phyloP scores from a whole-genome alignment of 1,284 basidiomycete species.

The Trichosporon coremiiforme region DNA sequence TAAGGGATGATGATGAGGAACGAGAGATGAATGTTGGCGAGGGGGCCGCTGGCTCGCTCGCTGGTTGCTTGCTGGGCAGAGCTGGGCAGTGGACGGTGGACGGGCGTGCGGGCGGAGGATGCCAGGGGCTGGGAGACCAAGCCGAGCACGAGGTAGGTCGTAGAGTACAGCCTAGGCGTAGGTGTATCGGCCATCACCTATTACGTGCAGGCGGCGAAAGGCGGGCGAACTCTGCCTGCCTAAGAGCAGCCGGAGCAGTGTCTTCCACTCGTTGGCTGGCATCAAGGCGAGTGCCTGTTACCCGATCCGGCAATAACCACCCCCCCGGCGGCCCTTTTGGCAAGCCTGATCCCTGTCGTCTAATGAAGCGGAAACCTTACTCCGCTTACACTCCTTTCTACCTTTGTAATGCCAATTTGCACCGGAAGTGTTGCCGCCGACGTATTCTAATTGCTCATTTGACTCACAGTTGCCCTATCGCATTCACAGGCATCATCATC shows the following conservation, averaged over 20 bases:
- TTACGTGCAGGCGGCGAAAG: slow-evolving; percentile 2
- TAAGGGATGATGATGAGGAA: slow-evolving; percentile 16
- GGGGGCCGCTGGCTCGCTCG: slow-evolving; percentile 7
- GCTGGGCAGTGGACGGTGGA: neutral
- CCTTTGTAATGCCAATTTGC: neutral
- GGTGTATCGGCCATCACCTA: neutral
- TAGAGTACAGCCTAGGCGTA: neutral
- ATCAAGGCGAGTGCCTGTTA: neutral
- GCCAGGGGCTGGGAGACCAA: neutral
- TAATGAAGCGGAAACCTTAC: slow-evolving; percentile 4
- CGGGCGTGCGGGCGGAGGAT: neutral
- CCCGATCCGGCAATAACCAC: slow-evolving; percentile 11
- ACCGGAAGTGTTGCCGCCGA: neutral
- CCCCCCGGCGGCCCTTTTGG: too few species aligned
- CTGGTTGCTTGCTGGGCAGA: neutral
- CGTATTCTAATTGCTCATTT: neutral
- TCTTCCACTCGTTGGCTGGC: neutral
- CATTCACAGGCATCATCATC: slow-evolving; percentile 4
- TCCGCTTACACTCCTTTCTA: neutral
- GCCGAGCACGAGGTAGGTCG: slow-evolving; percentile 6
- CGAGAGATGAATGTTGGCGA: slow-evolving; percentile 14
- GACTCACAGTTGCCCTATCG: neutral
- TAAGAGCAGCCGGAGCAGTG: neutral
- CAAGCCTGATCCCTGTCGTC: neutral
- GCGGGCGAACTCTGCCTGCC: slow-evolving; percentile 4